Evolutionary conservation across 140 eudicot genomes (phyloP).

Genomic region (Bidens hawaiensis): DNA sequence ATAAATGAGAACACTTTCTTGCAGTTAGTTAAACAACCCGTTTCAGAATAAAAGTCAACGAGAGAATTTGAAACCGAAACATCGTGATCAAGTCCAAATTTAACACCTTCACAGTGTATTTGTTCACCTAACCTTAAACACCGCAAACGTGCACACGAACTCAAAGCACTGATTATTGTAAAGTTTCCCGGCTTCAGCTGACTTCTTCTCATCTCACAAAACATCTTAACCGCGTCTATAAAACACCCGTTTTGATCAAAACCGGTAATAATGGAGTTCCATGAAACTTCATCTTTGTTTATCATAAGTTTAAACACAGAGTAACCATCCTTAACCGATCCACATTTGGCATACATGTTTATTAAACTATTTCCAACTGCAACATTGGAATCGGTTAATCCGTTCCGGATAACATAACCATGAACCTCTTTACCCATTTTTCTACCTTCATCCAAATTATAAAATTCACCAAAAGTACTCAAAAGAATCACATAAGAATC

Average conservation of each 20-base stretch:
- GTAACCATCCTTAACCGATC: conserved; percentile 46
- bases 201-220: conserved; percentile 53
- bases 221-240: conserved; percentile 55
- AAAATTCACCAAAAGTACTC: conserved; percentile 62
- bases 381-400: conserved; percentile 43
- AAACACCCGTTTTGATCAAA: conserved; percentile 64
- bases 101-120: conserved; percentile 65
- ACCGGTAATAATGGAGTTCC: conserved; percentile 81
- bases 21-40: conserved; percentile 45
- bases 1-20: conserved; percentile 59
- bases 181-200: conserved; percentile 54
- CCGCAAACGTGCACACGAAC: conserved; percentile 72
- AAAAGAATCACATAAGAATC: conserved; percentile 79
- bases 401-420: conserved; percentile 53
- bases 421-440: conserved; percentile 75
- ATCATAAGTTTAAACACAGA: conserved; percentile 51
- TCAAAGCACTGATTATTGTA: conserved; percentile 71
- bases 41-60: conserved; percentile 65
- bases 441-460: conserved; percentile 42
- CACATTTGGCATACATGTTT: conserved; percentile 87
- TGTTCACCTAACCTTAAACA: conserved; percentile 66
- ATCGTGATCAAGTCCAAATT: conserved; percentile 70
- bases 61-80: conserved; percentile 90
- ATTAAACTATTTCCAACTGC: conserved; percentile 72
- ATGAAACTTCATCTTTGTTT: conserved; percentile 62